Base-by-base conservation (phyloP, 352 stramenopile species). In the Phytophthora pseudosyringae region DNA sequence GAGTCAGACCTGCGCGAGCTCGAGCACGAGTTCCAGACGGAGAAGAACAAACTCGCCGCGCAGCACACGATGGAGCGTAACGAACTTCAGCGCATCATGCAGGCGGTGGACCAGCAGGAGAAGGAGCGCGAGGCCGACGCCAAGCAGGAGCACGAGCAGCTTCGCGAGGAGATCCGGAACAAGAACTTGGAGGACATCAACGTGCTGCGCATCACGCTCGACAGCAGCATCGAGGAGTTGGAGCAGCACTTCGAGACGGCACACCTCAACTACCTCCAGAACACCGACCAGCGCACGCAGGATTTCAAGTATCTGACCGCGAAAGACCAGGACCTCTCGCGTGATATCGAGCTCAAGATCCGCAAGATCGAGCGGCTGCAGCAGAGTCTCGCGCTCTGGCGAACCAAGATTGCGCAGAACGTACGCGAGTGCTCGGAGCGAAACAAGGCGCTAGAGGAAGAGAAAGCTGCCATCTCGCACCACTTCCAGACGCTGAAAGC, bases 131-230 rank as follows among this genome's bases (percentile, higher is more conserved):
- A 92, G 50, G 81, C 75, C 16, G 88, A 96, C 38, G 80, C 86
- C 0, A 70, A 78, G 12, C 83, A 93, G 43, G 83, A 94, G 53
- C 86, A 94, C 69, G 93, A 98, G 43, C 90, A 97, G 59, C 70
- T 96, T 5, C 82, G 90, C 10, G 93, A 98, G 59, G 94, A 98
- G 64, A 97, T 98, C 55, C 85, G 90, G 62, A 98, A 98, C 76
- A 97, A 96, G 56, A 98, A 98, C 76, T 60, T 98, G 15, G 96
- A 99, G 60, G 86, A 98, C 49, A 98, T 98, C 33, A 98, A 98
- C 67, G 88, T 97, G 21, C 67, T 98, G 26, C 78, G 92, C 16
- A 97, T 97, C 49, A 96, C 88, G 7, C 75, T 98, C 1, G 94
- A 98, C 69, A 96, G 81, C 59, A 96, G 86, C 60, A 98, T 98